phyloP scores from a whole-genome alignment of 2,329 filamentous ascomycete species.

The Aspergillus viridinutans region DNA sequence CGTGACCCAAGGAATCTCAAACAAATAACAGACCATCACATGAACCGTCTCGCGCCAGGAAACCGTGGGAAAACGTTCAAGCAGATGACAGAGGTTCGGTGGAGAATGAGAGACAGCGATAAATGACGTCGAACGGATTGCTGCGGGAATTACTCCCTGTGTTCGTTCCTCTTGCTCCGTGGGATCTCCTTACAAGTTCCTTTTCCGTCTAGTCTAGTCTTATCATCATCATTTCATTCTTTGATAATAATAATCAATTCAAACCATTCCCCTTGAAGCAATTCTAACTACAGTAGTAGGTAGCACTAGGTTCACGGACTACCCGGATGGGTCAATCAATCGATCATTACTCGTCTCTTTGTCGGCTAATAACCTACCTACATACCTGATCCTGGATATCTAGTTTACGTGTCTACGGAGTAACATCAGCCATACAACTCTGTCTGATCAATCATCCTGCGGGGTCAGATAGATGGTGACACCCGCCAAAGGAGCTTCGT shows the following conservation, averaged over 20 bases:
- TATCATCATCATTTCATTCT: background rate
- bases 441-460: background rate
- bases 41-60: background rate
- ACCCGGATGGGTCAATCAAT: background rate
- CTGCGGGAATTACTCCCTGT: background rate
- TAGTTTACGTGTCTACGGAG: background rate
- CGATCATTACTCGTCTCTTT: background rate
- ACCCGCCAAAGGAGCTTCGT: background rate
- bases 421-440: background rate
- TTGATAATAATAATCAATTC: no score
- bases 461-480: background rate
- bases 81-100: background rate
- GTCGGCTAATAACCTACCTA: background rate
- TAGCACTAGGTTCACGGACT: background rate
- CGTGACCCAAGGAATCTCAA: background rate
- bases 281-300: background rate
- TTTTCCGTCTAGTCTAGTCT: no score
- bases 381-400: background rate
- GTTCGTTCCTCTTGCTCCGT: no score
- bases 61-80: background rate
- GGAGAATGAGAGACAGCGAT: background rate
- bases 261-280: background rate
- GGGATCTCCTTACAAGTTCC: no score
- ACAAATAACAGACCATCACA: background rate
- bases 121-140: background rate